Conservation (phyloP, 2,329 filamentous ascomycete genomes). For the Cadophora sp. region DNA sequence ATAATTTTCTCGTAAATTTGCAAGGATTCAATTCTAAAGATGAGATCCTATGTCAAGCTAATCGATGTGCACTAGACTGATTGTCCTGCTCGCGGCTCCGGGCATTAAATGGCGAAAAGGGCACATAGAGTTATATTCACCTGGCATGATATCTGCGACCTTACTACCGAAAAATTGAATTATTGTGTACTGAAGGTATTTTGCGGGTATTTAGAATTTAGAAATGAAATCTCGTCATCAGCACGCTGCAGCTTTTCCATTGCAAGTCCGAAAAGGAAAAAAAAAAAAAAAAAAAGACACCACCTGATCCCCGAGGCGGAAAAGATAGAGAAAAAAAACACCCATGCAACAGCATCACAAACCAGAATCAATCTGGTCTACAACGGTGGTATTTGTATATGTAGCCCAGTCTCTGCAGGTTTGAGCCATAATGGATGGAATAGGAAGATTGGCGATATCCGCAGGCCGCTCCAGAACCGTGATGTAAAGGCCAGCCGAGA, state of each 20-base stretch:
- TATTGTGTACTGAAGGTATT: too few species aligned
- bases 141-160: too few species aligned
- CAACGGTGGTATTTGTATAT: conserved; percentile 56
- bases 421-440: conserved; percentile 57
- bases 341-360: background rate
- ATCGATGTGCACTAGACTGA: too few species aligned
- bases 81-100: too few species aligned
- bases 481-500: conserved; percentile 51
- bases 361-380: conserved; percentile 62
- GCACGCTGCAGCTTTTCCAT: background rate
- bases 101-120: too few species aligned
- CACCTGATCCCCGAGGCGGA: background rate
- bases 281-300: background rate
- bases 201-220: background rate
- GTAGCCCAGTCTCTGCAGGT: conserved; percentile 59
- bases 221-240: background rate
- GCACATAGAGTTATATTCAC: too few species aligned
- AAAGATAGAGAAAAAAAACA: background rate
- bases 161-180: too few species aligned
- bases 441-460: conserved; percentile 49
- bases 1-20: too few species aligned
- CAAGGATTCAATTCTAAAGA: too few species aligned
- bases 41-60: too few species aligned
- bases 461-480: conserved; percentile 51
- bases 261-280: background rate